Evolutionary conservation across 495 filamentous ascomycete genomes (phyloP), one percentile per base, ranked within the genome.

Genomic region (Lophiostoma macrostomum): DNA sequence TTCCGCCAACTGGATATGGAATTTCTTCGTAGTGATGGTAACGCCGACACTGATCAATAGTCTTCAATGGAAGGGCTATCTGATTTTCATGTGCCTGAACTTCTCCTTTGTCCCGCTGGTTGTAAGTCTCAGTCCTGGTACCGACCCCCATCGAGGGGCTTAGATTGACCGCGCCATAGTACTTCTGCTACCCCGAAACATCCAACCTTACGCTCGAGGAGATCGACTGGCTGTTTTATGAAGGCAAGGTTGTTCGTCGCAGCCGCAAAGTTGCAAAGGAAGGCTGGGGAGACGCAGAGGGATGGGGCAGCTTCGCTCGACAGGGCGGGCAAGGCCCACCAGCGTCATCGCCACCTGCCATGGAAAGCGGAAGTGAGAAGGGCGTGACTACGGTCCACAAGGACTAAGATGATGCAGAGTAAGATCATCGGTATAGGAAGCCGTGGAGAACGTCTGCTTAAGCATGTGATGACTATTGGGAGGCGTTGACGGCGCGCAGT

Each of bases 1-100:
- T 13, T 70, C 67, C 4, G 64, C 69, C 4, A 74, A 74, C 43
- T 75, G 71, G 71, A 66, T 74, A 5, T 75, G 71, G 70, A 67
- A 63, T 48, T 64, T 66, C 46, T 58, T 61, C 36, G 60, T 66
- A 14, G 65, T 68, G 22, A 65, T 66, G 63, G 67, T 69, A 43
- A 67, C 65, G n/a, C 65, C 65, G 2, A 46, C 53, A 5, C 48
- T 65, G 13, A 58, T 67, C 42, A 52, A 49, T 11, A 59, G 46
- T 25, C 32, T 67, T 1, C 30, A 48, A 43, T 65, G 56, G 55
- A 60, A 61, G 34, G 55, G 46, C 6, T 67, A 65, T 39, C 31
- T 67, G 5, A 65, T 65, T 40, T 67, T 61, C 46, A 63, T 60
- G 55, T 52, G 45, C 34, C 31, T 59, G 14, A 60, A 67, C 32